phyloP scores from a whole-genome alignment of 78 protist species.

The Dictyostelium capitatum region DNA sequence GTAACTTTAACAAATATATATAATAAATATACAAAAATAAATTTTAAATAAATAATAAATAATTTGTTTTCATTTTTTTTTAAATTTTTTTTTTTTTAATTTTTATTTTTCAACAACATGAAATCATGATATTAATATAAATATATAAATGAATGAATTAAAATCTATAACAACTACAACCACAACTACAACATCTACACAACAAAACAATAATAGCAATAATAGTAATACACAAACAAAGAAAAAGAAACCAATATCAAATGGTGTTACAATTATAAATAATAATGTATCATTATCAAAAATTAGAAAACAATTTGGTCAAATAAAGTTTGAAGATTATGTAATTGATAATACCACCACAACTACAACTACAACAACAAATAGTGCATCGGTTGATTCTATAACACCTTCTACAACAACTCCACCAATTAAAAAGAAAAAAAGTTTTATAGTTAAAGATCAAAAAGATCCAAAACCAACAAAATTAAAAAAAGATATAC shows the following conservation, averaged over 20 bases:
- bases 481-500: background rate
- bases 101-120: too few species aligned
- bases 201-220: too few species aligned
- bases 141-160: too few species aligned
- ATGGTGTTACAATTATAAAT: background rate
- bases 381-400: background rate
- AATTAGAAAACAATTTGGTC: constrained; percentile 5
- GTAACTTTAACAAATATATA: too few species aligned
- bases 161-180: background rate
- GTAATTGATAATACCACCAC: background rate
- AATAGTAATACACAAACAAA: background rate
- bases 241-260: background rate
- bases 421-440: constrained; percentile 7
- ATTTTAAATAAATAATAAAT: too few species aligned
- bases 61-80: too few species aligned
- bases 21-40: too few species aligned
- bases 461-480: constrained; percentile 1
- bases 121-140: too few species aligned
- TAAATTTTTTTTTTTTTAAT: too few species aligned
- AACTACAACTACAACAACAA: background rate
- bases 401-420: background rate
- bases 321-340: constrained; percentile 3
- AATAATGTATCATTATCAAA: constrained; percentile 6
- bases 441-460: background rate
- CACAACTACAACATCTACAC: background rate